These are phyloP conservation scores for Pseudogymnoascus sp. DNA, from an alignment of 2,329 filamentous ascomycete species.

Conservation along the genomic window DNA sequence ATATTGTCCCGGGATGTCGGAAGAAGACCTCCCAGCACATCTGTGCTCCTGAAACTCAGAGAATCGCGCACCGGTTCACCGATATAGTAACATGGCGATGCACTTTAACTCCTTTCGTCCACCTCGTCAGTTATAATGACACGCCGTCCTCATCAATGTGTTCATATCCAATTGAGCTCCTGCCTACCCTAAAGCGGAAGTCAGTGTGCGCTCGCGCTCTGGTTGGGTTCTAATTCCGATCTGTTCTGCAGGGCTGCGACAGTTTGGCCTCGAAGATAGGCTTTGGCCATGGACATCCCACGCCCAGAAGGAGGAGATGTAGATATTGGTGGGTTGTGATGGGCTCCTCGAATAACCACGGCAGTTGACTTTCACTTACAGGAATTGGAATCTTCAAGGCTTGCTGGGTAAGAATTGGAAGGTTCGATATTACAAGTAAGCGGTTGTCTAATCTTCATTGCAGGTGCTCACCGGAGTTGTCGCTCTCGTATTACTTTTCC, in stretches of 20 bases:
- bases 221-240: background rate
- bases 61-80: background rate
- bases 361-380: background rate
- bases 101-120: background rate
- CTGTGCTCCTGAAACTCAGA: background rate
- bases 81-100: background rate
- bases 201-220: background rate
- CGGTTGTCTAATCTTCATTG: background rate
- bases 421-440: background rate
- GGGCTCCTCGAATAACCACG: background rate
- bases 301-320: background rate
- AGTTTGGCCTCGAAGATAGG: background rate
- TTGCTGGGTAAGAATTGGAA: background rate
- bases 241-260: background rate
- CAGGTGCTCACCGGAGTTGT: slow-evolving; percentile 9
- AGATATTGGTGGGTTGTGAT: slow-evolving; percentile 6
- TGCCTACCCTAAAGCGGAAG: background rate
- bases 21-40: background rate
- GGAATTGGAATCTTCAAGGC: slow-evolving; percentile 2
- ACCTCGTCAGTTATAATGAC: background rate
- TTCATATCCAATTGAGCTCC: background rate
- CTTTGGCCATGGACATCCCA: background rate
- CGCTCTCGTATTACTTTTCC: slow-evolving; percentile 17
- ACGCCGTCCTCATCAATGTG: background rate
- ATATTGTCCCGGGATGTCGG: background rate